phyloP scores from a whole-genome alignment of 176 grass and related monocot species.

The Saccharum officinarum region DNA sequence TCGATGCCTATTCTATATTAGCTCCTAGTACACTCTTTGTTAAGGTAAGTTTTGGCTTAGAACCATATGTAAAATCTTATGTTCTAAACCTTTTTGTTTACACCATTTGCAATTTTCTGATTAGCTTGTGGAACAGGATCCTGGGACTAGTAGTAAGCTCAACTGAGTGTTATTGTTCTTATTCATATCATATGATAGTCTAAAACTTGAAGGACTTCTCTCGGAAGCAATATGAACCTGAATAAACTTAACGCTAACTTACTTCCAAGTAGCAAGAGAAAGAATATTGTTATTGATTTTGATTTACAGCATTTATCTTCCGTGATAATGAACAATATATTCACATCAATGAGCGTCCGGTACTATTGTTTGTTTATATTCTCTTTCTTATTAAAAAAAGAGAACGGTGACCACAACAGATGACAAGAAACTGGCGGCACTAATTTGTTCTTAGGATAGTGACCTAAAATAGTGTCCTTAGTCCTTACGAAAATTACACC shows the following conservation, averaged over 20 bases:
- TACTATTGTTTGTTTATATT: neutral
- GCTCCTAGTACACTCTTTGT: constrained; percentile 89
- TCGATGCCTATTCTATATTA: constrained; percentile 82
- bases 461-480: neutral
- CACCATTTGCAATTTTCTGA: neutral
- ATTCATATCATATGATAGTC: neutral
- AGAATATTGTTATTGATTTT: neutral
- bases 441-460: neutral
- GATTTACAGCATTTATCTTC: neutral
- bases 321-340: neutral
- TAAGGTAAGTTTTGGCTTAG: constrained; percentile 51
- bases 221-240: constrained; percentile 10
- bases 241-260: neutral
- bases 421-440: neutral
- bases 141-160: neutral
- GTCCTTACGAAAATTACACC: neutral
- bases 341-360: neutral
- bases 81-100: constrained; percentile 6
- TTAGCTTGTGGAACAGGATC: neutral
- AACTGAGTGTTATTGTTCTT: neutral
- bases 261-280: neutral
- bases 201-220: constrained; percentile 1
- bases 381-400: neutral
- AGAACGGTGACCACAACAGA: neutral
- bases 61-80: neutral